These are phyloP conservation scores for Boletus pseudopeckii DNA, from an alignment of 768 basidiomycete species.

Conservation along the genomic window DNA sequence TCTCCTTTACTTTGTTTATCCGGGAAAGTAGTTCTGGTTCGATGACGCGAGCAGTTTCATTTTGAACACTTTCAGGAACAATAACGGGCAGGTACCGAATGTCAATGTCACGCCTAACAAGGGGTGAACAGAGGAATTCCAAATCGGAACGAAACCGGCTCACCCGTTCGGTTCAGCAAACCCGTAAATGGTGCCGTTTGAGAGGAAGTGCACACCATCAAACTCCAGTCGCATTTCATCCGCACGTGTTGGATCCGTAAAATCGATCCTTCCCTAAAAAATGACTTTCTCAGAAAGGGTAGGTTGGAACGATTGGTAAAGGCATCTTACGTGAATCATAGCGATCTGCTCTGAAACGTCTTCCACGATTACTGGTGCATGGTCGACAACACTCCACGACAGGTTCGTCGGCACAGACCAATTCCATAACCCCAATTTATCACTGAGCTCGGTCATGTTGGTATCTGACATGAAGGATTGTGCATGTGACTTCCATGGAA, in stretches of 20 bases:
- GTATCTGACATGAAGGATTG: constrained; percentile 46
- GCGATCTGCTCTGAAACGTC: constrained; percentile 48
- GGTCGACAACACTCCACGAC: constrained; percentile 65
- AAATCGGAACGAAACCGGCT: constrained; percentile 11
- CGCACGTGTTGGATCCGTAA: constrained; percentile 48
- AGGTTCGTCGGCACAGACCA: constrained; percentile 65
- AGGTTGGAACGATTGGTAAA: constrained; percentile 3
- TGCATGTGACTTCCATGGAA: constrained; percentile 51
- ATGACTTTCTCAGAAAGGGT: background rate
- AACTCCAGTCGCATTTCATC: constrained; percentile 69
- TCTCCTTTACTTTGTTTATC: constrained; percentile 54
- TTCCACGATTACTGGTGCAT: constrained; percentile 37
- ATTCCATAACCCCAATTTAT: constrained; percentile 59
- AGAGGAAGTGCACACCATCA: constrained; percentile 71
- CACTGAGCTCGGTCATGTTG: constrained; percentile 49
- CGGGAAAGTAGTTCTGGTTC: constrained; percentile 57
- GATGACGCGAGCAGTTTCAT: constrained; percentile 57
- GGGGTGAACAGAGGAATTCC: background rate
- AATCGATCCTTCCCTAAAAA: constrained; percentile 65
- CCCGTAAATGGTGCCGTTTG: constrained; percentile 75
- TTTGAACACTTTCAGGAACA: constrained; percentile 53
- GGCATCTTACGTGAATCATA: constrained; percentile 58
- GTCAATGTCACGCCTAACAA: constrained; percentile 52
- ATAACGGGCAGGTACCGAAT: constrained; percentile 63
- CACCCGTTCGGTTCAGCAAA: constrained; percentile 65